These are phyloP conservation scores for Sporothrix curviconia DNA, from an alignment of 2,329 filamentous ascomycete genomes.

Conservation along the genomic window DNA sequence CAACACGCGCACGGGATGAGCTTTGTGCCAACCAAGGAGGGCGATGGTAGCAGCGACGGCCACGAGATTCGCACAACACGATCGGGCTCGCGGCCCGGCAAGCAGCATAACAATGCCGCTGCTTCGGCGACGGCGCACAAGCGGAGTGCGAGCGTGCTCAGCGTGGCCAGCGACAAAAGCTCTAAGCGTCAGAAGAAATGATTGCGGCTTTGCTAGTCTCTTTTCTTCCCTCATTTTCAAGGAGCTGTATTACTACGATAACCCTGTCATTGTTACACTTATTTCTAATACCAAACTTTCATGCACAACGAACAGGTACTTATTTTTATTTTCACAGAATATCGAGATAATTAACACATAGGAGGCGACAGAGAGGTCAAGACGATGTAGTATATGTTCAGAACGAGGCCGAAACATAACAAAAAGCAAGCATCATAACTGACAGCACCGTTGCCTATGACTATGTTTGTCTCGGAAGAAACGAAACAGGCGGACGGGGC, in stretches of 20 bases:
- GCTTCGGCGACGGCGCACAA: slow-evolving; percentile 47
- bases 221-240: background rate
- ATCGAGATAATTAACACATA: too few species aligned
- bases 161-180: slow-evolving; percentile 59
- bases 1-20: slow-evolving; percentile 1
- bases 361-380: background rate
- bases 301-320: too few species aligned
- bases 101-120: slow-evolving; percentile 22
- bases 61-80: slow-evolving; percentile 21
- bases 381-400: too few species aligned
- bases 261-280: too few species aligned
- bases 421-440: background rate
- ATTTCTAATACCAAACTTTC: too few species aligned
- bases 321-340: too few species aligned
- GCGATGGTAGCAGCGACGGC: slow-evolving; percentile 19
- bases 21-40: slow-evolving; percentile 17
- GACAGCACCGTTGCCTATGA: background rate
- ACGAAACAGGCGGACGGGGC: background rate
- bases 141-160: slow-evolving; percentile 76
- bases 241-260: too few species aligned
- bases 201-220: background rate
- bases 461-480: background rate
- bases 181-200: slow-evolving; percentile 52
- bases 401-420: background rate
- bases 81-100: slow-evolving; percentile 23